These are phyloP conservation scores for Echinochloa phyllopogon DNA, from an alignment of 176 grass and related monocot genomes.

Conservation along the genomic window DNA sequence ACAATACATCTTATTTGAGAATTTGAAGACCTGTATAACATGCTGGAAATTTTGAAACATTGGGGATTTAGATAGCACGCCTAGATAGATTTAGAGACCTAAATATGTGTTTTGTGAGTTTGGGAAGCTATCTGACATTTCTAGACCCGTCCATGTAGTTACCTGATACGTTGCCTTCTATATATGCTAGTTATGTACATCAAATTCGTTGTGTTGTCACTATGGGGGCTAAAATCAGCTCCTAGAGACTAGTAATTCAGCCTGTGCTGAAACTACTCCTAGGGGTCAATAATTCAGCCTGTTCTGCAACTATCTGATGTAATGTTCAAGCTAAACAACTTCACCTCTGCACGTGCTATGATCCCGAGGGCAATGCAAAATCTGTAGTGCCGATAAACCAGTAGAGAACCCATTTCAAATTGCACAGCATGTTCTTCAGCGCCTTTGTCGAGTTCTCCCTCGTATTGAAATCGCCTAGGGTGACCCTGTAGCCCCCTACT, in stretches of 20 bases:
- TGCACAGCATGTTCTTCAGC: slow-evolving; percentile 83
- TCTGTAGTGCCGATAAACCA: slow-evolving; percentile 81
- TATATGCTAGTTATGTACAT: neutral
- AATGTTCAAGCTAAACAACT: neutral
- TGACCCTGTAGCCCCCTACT: slow-evolving; percentile 76
- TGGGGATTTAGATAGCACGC: too few relatives aligned
- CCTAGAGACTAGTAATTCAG: neutral
- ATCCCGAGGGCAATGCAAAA: slow-evolving; percentile 49
- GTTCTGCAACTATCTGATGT: neutral
- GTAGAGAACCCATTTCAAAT: slow-evolving; percentile 89
- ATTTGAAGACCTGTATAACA: too few relatives aligned
- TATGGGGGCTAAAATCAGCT: neutral
- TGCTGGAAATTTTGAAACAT: too few relatives aligned
- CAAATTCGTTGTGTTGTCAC: neutral
- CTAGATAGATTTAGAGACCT: too few relatives aligned
- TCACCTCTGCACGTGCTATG: slow-evolving; percentile 33
- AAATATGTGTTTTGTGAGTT: too few relatives aligned
- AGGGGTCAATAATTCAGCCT: neutral
- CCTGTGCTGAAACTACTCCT: neutral
- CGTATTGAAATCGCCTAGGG: slow-evolving; percentile 83
- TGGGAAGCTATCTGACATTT: too few relatives aligned
- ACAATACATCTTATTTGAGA: too few relatives aligned
- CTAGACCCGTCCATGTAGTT: too few relatives aligned
- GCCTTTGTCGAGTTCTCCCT: slow-evolving; percentile 85
- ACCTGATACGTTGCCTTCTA: too few relatives aligned